Conservation (phyloP, 306 rosid species). For the Myrica gale region DNA sequence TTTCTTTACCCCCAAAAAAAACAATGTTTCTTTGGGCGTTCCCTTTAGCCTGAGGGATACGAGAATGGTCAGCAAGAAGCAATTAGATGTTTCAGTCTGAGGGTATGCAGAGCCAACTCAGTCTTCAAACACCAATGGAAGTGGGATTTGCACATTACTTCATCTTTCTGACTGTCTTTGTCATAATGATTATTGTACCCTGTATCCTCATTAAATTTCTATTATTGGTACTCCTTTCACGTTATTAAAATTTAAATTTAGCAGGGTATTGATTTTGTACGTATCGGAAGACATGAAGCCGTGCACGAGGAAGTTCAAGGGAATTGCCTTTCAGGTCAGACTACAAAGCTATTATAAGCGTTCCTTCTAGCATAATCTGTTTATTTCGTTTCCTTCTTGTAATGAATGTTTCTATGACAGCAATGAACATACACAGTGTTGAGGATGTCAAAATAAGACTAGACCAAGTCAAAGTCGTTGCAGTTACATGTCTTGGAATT, state of each 20-base stretch:
- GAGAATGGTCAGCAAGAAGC: background rate
- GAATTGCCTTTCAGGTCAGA: conserved; percentile 79
- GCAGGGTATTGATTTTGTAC: conserved; percentile 80
- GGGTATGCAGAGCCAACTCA: conserved; percentile 7
- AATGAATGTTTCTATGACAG: conserved; percentile 41
- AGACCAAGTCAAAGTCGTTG: conserved; percentile 87
- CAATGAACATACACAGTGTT: conserved; percentile 47
- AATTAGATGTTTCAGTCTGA: background rate
- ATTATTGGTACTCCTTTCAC: conserved; percentile 2
- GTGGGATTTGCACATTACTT: background rate
- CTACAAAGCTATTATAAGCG: conserved; percentile 15
- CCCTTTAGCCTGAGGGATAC: background rate
- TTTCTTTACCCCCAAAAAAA: too few relatives aligned
- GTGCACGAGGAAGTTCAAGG: conserved; percentile 78
- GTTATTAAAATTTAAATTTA: conserved; percentile 32
- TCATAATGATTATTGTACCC: background rate
- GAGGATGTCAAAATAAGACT: conserved; percentile 65
- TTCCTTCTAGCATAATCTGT: conserved; percentile 20
- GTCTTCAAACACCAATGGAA: conserved; percentile 4
- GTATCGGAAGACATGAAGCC: conserved; percentile 78
- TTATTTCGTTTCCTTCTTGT: conserved; percentile 29
- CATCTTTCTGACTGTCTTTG: background rate
- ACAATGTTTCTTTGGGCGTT: too few relatives aligned
- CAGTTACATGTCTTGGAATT: conserved; percentile 87
- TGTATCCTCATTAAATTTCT: conserved; percentile 9